Percentiles rank a stretch among this genome's conserved stretches.
These are phyloP conservation scores for Coemansia sp. DNA, from an alignment of 192 early-diverging fungal genomes.

Conservation along the genomic window DNA sequence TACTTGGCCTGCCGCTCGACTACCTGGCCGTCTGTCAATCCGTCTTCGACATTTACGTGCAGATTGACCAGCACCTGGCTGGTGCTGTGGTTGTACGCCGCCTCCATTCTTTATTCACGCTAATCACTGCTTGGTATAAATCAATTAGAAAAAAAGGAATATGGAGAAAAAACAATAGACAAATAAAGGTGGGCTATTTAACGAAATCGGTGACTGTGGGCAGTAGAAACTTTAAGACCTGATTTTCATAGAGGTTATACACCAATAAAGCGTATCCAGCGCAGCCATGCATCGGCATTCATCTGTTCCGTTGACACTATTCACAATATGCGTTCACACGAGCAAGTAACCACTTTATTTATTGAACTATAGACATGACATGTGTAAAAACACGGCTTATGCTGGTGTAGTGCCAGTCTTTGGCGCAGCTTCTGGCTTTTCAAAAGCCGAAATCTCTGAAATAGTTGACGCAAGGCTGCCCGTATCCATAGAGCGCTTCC, in stretches of 20 bases:
- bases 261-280: not conserved
- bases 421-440: not conserved
- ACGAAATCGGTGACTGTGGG: too few species aligned
- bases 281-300: not conserved
- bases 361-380: not conserved
- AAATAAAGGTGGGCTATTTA: not conserved
- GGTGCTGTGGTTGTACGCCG: constrained; percentile 60
- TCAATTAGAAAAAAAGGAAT: constrained; percentile 5
- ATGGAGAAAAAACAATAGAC: not conserved
- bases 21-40: constrained; percentile 69
- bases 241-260: not conserved
- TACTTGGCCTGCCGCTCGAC: constrained; percentile 60
- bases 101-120: constrained; percentile 59
- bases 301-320: not conserved
- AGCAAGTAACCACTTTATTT: not conserved
- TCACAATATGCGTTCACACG: not conserved
- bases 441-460: not conserved
- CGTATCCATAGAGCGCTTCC: not conserved
- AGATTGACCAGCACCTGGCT: constrained; percentile 69
- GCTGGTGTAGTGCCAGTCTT: not conserved
- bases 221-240: too few species aligned
- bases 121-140: not conserved
- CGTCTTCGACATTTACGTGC: constrained; percentile 63
- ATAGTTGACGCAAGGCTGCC: not conserved
- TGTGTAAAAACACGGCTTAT: not conserved